phyloP scores from a whole-genome alignment of 1,284 basidiomycete genomes.

The Cutaneotrichosporon sp. region DNA sequence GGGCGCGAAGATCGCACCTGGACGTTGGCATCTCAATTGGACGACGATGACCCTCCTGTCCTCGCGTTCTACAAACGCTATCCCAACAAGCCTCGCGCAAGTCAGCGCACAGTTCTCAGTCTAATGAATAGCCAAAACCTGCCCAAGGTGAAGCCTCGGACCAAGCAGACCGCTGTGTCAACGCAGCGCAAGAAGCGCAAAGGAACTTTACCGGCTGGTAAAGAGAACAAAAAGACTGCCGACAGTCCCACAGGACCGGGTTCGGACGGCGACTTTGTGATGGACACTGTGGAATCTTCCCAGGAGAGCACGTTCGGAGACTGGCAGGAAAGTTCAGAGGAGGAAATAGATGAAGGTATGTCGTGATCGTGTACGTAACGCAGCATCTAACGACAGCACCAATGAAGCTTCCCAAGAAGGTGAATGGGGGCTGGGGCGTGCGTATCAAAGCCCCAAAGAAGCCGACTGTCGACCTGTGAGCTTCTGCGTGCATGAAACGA shows the following conservation, averaged over 20 bases:
- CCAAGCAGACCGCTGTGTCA: neutral
- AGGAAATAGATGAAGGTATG: constrained; percentile 16
- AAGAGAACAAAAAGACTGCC: constrained; percentile 1
- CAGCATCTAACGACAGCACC: constrained; percentile 1
- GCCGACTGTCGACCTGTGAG: constrained; percentile 28
- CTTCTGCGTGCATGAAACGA: neutral
- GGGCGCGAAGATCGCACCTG: constrained; percentile 29
- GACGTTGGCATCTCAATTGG: constrained; percentile 34
- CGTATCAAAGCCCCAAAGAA: constrained; percentile 29
- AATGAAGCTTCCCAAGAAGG: constrained; percentile 18
- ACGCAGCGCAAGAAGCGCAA: neutral
- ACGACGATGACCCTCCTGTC: constrained; percentile 45
- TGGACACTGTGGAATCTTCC: neutral
- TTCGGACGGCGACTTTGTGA: neutral
- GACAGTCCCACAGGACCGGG: neutral
- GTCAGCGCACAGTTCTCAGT: constrained; percentile 5
- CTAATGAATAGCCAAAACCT: neutral
- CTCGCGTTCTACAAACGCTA: constrained; percentile 28
- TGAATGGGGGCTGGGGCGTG: constrained; percentile 25
- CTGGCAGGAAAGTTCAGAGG: too few species aligned
- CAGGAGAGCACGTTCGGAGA: too few species aligned
- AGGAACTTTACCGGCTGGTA: neutral
- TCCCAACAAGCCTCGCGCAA: constrained; percentile 24
- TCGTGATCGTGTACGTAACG: neutral
- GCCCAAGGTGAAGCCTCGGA: too few species aligned